Percentiles rank a stretch among this genome's conserved stretches.
These are phyloP conservation scores for Endotrypanum monterogeii DNA, from an alignment of 208 protist genomes.

Conservation along the genomic window DNA sequence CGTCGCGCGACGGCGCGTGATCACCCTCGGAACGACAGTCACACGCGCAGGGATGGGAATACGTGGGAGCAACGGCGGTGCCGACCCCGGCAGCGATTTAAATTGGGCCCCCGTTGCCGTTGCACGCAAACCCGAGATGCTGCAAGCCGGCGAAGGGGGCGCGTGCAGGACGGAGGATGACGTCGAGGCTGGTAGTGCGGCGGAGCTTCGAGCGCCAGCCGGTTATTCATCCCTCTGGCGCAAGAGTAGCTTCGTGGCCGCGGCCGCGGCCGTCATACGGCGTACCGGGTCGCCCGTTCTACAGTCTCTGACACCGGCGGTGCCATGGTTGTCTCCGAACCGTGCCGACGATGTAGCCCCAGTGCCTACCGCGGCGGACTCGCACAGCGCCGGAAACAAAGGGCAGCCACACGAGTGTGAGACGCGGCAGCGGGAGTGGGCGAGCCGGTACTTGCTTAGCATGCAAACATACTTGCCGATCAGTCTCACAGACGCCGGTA, in stretches of 20 bases:
- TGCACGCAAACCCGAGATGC: not conserved
- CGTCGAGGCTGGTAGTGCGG: not conserved
- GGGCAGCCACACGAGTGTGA: not conserved
- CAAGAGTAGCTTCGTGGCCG: not conserved
- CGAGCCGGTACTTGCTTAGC: not conserved
- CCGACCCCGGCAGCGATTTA: not conserved
- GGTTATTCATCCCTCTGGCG: not conserved
- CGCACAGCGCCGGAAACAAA: not conserved
- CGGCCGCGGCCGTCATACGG: not conserved
- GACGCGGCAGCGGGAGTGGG: not conserved
- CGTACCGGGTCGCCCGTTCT: not conserved
- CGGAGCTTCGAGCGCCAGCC: not conserved
- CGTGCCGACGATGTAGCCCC: not conserved
- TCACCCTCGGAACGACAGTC: not conserved
- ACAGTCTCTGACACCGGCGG: not conserved
- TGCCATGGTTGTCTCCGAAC: not conserved
- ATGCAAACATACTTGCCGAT: constrained; percentile 26
- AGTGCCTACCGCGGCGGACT: not conserved
- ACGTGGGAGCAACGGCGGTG: not conserved
- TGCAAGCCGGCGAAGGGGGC: not conserved
- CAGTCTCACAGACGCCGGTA: constrained; percentile 32
- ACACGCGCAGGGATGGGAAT: not conserved
- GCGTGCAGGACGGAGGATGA: not conserved
- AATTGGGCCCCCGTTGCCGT: not conserved
- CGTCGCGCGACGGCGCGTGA: constrained; percentile 17